Conservation (phyloP, 192 early-diverging fungal genomes). For the Lobosporangium transversale region DNA sequence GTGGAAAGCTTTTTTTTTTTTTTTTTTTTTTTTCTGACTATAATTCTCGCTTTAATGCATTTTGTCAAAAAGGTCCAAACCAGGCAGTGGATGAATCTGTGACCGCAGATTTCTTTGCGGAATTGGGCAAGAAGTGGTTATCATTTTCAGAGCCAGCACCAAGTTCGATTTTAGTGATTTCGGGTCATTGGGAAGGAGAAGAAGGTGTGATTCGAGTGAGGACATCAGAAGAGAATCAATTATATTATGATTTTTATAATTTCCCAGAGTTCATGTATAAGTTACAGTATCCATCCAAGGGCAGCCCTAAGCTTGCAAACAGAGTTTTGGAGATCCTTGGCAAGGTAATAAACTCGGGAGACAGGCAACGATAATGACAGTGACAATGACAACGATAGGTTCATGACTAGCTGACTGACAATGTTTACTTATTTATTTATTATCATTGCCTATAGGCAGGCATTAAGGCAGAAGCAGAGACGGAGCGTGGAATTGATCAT, state of each 20-base stretch:
- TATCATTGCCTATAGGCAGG: constrained; percentile 49
- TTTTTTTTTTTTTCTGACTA: no score
- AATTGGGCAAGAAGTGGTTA: constrained; percentile 39
- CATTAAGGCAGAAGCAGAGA: constrained; percentile 55
- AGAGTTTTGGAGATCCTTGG: constrained; percentile 62
- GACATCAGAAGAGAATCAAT: constrained; percentile 55
- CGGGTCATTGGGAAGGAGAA: constrained; percentile 74
- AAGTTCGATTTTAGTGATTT: constrained; percentile 69
- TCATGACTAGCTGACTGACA: background rate
- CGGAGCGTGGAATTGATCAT: constrained; percentile 73
- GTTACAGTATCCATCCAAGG: constrained; percentile 66
- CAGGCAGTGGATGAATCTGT: constrained; percentile 45
- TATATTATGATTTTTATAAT: constrained; percentile 77
- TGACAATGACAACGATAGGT: background rate
- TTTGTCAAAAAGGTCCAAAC: constrained; percentile 27
- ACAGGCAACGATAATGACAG: background rate
- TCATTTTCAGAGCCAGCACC: constrained; percentile 60
- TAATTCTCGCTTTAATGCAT: background rate
- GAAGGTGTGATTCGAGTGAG: constrained; percentile 43
- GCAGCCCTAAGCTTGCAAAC: constrained; percentile 60
- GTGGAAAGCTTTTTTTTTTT: no score
- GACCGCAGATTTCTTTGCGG: constrained; percentile 38
- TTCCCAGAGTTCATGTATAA: constrained; percentile 69
- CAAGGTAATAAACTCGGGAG: constrained; percentile 23
- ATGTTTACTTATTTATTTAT: background rate